Base-by-base conservation (phyloP, 2,329 filamentous ascomycete genomes). In the Fusarium acutatum region DNA sequence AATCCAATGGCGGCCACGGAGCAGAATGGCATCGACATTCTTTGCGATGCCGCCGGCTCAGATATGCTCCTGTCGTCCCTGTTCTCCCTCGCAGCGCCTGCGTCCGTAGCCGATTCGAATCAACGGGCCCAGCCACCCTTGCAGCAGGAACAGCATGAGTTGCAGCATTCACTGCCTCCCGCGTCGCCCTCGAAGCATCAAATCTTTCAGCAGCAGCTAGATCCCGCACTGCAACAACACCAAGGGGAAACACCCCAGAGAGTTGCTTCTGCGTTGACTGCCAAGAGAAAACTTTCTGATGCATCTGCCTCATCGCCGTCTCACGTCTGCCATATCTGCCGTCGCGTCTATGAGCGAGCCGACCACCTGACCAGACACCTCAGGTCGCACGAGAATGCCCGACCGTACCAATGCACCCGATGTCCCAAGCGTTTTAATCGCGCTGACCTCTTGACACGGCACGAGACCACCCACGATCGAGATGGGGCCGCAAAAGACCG, bases 11-110 rank as follows among this genome's bases (percentile, higher is more conserved):
- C 76, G 32, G 63, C 74, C 56, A 60, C 76, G 24, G 76, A 75
- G 62, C 76, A 78, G 61, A 78, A 78, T 72, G 76, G 76, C 44
- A 78, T 78, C 52, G 76, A 78, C 62, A 78, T 78, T 52, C 69
- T 78, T 52, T 78, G 76, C 60, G 76, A 78, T 73, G 76, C 76
- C 58, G 76, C 76, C 43, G 76, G 76, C 62, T 78, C 76, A 35
- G 75, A 78, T 46, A 77, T 77, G 75, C 59, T 78, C 40, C 67
- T 78, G 44, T 78, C 76, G 17, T 78, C 76, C 15, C 69, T 78
- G 26, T 78, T 78, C 53, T 74, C 76, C 43, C 62, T 78, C 40
- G 74, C 76, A 62, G 60, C 74, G 24, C 76, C 76, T 24, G 62
- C 63, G 18, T 60, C 74, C 28, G 63, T 63, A 17, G 35, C 71